Evolutionary conservation across 768 basidiomycete genomes (phyloP).

Genomic region (Russula ochroleuca): DNA sequence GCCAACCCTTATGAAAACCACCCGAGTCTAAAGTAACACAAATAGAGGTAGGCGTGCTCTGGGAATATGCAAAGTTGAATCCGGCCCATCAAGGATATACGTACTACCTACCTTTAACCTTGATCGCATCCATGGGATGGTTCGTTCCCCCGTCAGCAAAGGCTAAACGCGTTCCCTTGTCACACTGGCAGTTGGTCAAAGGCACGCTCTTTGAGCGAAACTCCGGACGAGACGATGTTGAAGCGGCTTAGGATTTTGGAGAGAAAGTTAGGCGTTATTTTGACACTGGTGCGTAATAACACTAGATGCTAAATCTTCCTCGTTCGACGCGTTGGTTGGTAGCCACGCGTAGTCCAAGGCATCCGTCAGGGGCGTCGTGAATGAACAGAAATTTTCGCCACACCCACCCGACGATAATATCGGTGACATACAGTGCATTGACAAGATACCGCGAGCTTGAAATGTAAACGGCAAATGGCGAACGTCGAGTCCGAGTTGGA

Average conservation of each 20-base stretch:
- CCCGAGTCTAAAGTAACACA: slow-evolving; percentile 58
- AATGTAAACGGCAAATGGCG: too few relatives aligned
- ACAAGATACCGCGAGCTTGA: too few relatives aligned
- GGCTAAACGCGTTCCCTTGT: neutral
- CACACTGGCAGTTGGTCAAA: slow-evolving; percentile 60
- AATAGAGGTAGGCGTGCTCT: slow-evolving; percentile 75
- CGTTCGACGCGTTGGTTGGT: neutral
- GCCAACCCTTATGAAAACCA: slow-evolving; percentile 67
- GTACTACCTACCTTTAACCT: neutral
- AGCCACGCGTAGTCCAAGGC: slow-evolving; percentile 74
- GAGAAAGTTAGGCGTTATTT: slow-evolving; percentile 89
- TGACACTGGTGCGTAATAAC: slow-evolving; percentile 68
- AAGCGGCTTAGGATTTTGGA: slow-evolving; percentile 76
- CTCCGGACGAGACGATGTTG: slow-evolving; percentile 75
- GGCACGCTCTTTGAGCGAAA: slow-evolving; percentile 63
- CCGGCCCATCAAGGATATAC: slow-evolving; percentile 79
- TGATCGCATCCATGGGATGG: neutral
- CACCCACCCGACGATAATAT: slow-evolving; percentile 12
- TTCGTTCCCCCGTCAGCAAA: too few relatives aligned
- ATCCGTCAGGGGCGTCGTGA: slow-evolving; percentile 92
- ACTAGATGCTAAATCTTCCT: too few relatives aligned
- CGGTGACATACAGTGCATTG: slow-evolving; percentile 8
- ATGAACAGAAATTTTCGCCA: slow-evolving; percentile 53
- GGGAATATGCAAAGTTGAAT: slow-evolving; percentile 89
- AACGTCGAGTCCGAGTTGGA: too few relatives aligned